Conservation (phyloP, 257 asterid species). For the Nyctanthes arbortristis region DNA sequence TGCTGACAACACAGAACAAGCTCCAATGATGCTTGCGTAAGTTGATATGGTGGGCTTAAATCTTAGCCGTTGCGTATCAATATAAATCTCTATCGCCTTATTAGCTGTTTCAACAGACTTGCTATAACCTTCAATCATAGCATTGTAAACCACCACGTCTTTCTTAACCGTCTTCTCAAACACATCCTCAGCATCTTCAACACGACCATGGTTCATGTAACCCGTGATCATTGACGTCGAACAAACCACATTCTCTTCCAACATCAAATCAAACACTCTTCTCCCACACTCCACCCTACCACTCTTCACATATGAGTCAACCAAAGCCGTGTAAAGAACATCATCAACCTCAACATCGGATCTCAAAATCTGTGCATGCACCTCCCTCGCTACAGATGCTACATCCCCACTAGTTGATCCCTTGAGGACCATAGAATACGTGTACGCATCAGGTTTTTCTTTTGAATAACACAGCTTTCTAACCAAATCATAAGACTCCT, state of each 20-base stretch:
- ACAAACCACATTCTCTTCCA: constrained; percentile 44
- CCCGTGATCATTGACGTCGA: constrained; percentile 48
- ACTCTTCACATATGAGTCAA: constrained; percentile 43
- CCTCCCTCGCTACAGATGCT: constrained; percentile 25
- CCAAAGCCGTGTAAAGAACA: constrained; percentile 42
- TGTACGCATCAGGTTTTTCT: constrained; percentile 40
- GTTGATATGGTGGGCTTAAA: constrained; percentile 43
- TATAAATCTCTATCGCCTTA: constrained; percentile 39
- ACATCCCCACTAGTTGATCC: constrained; percentile 25
- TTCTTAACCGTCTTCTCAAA: constrained; percentile 36
- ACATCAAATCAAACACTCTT: constrained; percentile 48
- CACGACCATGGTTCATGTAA: constrained; percentile 42
- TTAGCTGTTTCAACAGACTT: constrained; percentile 39
- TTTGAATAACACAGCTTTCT: constrained; percentile 26
- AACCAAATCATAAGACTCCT: constrained; percentile 34
- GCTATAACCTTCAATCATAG: constrained; percentile 56
- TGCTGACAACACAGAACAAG: constrained; percentile 42
- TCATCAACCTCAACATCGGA: constrained; percentile 35
- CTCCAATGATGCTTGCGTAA: constrained; percentile 50
- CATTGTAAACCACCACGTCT: constrained; percentile 48
- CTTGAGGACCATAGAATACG: constrained; percentile 43
- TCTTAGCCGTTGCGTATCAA: constrained; percentile 36
- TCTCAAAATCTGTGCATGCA: constrained; percentile 37
- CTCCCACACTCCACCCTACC: constrained; percentile 39
- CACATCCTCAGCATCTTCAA: constrained; percentile 45